phyloP scores from a whole-genome alignment of 2,329 filamentous ascomycete genomes.

The Neurospora crassa region DNA sequence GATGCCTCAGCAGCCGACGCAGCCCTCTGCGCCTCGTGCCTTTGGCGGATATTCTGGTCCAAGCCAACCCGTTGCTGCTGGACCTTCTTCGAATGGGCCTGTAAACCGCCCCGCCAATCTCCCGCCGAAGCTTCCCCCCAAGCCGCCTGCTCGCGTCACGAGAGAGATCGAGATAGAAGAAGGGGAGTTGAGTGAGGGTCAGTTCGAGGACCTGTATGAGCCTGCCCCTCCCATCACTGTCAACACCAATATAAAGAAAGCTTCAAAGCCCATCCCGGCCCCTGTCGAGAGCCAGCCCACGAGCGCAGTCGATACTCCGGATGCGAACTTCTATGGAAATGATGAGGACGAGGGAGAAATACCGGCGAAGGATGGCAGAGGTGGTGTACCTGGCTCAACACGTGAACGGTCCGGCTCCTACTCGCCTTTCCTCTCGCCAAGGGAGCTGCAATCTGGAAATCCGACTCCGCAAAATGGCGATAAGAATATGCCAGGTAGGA shows the following conservation, averaged over 20 bases:
- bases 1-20: constrained; percentile 1
- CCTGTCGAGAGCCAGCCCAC: constrained; percentile 10
- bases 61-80: neutral
- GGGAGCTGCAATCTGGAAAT: constrained; percentile 11
- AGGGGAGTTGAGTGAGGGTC: constrained; percentile 66
- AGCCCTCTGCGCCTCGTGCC: neutral
- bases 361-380: neutral
- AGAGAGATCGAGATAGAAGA: constrained; percentile 44
- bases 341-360: constrained; percentile 18
- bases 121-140: neutral
- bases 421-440: constrained; percentile 18
- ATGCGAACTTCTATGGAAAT: constrained; percentile 20
- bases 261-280: constrained; percentile 2
- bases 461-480: constrained; percentile 9
- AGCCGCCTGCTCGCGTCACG: constrained; percentile 1
- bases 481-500: neutral
- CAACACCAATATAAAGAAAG: neutral
- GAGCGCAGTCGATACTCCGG: constrained; percentile 17
- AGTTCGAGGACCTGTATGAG: constrained; percentile 49
- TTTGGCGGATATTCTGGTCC: neutral
- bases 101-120: neutral
- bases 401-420: constrained; percentile 16
- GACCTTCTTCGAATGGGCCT: neutral
- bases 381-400: constrained; percentile 1
- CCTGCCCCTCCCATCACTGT: neutral